A percentile compares a stretch with the other conserved stretches of the same genome.
Conservation (phyloP, 257 asterid genomes). For the Solanum arcanum region DNA sequence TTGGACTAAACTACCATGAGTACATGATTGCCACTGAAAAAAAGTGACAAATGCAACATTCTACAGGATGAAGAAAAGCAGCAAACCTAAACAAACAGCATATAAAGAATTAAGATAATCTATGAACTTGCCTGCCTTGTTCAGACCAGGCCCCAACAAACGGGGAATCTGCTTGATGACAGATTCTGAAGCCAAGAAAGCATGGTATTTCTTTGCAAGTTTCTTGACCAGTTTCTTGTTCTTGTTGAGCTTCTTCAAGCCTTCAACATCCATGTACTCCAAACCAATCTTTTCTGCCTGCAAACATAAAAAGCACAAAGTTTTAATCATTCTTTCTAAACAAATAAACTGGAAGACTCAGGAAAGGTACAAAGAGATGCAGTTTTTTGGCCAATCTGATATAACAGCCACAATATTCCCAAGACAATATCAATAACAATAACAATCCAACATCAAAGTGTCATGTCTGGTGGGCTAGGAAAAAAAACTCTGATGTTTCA, state of each 20-base stretch:
- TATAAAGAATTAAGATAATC: background rate
- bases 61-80: background rate
- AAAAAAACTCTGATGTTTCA: background rate
- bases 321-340: background rate
- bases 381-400: background rate
- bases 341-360: background rate
- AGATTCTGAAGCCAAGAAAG: constrained; percentile 2
- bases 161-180: constrained; percentile 1
- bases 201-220: constrained; percentile 34
- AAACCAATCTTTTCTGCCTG: constrained; percentile 50
- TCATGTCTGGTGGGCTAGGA: background rate
- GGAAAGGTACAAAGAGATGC: background rate
- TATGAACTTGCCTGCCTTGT: background rate
- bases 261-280: constrained; percentile 57
- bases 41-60: background rate
- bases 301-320: background rate
- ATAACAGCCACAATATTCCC: background rate
- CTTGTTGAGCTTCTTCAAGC: constrained; percentile 45
- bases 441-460: background rate
- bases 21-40: background rate
- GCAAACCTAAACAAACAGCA: background rate
- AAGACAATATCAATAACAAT: background rate
- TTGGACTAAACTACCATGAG: background rate
- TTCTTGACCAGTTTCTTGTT: constrained; percentile 54
- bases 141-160: constrained; percentile 10